Evolutionary conservation across 768 basidiomycete species (phyloP), one percentile per base, ranked within the genome.

Genomic region (Suillus americanus): DNA sequence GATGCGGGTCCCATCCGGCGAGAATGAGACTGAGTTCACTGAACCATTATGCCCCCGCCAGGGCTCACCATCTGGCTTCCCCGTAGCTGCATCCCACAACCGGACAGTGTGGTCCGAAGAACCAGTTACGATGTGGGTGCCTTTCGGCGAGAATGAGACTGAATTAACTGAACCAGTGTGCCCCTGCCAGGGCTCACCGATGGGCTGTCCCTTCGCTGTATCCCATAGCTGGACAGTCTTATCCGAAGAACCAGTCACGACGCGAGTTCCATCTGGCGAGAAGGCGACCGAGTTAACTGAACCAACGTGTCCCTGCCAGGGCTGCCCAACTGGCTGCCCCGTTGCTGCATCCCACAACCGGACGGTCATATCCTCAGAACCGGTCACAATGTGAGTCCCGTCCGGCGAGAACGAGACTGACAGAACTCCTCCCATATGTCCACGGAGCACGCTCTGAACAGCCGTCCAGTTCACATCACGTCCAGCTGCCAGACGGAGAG

Each of bases 401-500:
- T 51, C 2, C 25, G 3, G 25, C 7, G 50, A 51, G 25, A 51
- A 51, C 16, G 50, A 51, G 25, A 51, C 50, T 28, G 50, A 28
- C 8, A 51, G 8, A 25, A 51, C 50, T 25, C 25, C 14, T 28
- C 13, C 3, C 3, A 7, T 25, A 51, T 51, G 50, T 16, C 50
- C 50, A 51, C 63, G 35, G 33, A 73, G 62, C 12, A 68, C 57
- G 60, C 48, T 65, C 43, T 61, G 66, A 51, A 70, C 66, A 28
- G 62, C 43, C 0, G 71, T 71, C 70, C 70, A 74, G 33, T 35
- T 33, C 33, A 18, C 25, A 6, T 41, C 46, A 18, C 53, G 48
- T 7, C 65, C 64, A 33, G 18, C 9, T 33, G 18, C 18, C 38
- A 35, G 45, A 55, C 25, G 18, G n/a, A 18, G 28, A 51, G 20